These are phyloP conservation scores for Sophora flavescens DNA, from an alignment of 306 rosid species.

Conservation along the genomic window DNA sequence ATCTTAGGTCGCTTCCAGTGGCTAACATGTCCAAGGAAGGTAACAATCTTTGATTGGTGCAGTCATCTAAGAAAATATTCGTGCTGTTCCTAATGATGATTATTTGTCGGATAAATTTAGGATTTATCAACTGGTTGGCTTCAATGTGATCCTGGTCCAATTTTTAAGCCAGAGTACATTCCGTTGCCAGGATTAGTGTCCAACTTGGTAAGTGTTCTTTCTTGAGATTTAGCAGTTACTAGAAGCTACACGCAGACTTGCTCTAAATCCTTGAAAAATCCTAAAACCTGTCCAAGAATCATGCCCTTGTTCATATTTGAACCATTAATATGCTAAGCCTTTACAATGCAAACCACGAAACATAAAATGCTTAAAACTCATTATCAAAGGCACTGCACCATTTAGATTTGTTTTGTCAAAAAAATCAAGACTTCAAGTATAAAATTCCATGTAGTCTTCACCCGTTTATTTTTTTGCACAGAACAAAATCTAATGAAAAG, in stretches of 20 bases:
- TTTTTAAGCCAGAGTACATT: slow-evolving; percentile 79
- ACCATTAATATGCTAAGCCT: too few relatives aligned
- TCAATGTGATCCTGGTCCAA: slow-evolving; percentile 89
- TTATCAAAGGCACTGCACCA: background rate
- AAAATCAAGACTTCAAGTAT: background rate
- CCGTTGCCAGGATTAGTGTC: slow-evolving; percentile 72
- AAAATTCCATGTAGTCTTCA: background rate
- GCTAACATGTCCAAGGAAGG: slow-evolving; percentile 99
- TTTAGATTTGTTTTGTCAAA: background rate
- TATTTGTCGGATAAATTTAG: slow-evolving; percentile 59
- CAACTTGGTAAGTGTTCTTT: slow-evolving; percentile 65
- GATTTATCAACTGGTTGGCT: slow-evolving; percentile 95
- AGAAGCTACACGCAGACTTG: background rate
- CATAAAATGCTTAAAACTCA: background rate
- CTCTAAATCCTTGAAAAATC: too few relatives aligned
- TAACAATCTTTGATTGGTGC: slow-evolving; percentile 49
- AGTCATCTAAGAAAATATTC: slow-evolving; percentile 12
- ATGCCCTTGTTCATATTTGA: too few relatives aligned
- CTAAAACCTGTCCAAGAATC: too few relatives aligned
- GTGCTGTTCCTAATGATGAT: slow-evolving; percentile 32
- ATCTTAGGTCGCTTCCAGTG: slow-evolving; percentile 85
- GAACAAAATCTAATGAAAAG: background rate
- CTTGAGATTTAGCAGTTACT: slow-evolving; percentile 1
- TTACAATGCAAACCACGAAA: background rate
- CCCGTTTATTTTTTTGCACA: background rate